A percentile compares a stretch with the other conserved stretches of the same genome.
These are phyloP conservation scores for Barnettozyma vustinii DNA, from an alignment of 805 yeast genomes.

Conservation along the genomic window DNA sequence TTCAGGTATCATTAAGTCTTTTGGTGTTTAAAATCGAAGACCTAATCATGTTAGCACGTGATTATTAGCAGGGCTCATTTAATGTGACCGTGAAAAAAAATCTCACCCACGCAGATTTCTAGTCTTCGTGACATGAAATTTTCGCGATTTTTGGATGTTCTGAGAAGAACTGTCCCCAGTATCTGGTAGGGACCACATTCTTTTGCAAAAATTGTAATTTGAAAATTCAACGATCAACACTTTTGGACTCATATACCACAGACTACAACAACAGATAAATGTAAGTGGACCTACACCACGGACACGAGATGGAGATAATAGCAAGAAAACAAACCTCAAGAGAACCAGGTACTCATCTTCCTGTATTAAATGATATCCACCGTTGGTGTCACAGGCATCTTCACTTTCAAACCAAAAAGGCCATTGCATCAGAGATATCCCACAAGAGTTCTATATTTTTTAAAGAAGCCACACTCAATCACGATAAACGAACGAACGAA, in stretches of 20 bases:
- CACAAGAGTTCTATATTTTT: background rate
- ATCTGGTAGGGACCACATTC: conserved; percentile 6
- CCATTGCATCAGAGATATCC: background rate
- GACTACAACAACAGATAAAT: conserved; percentile 17
- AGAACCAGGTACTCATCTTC: background rate
- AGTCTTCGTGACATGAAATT: background rate
- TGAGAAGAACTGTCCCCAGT: background rate
- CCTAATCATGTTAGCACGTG: background rate
- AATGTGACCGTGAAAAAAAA: background rate
- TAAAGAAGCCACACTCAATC: background rate
- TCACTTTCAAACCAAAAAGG: background rate
- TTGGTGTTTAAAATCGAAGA: background rate
- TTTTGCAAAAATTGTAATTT: conserved; percentile 6
- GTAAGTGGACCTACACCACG: conserved; percentile 16
- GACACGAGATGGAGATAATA: background rate
- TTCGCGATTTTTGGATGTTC: conserved; percentile 1
- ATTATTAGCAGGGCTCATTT: background rate
- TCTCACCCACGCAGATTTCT: background rate
- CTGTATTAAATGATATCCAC: background rate
- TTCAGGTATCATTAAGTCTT: too few relatives aligned
- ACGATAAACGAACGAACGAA: background rate
- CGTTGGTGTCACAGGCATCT: too few relatives aligned
- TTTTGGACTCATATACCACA: conserved; percentile 1
- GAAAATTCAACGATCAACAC: conserved; percentile 3
- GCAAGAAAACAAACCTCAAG: background rate